Base-by-base conservation (phyloP, 2,329 filamentous ascomycete genomes). In the Xylaria multiplex region DNA sequence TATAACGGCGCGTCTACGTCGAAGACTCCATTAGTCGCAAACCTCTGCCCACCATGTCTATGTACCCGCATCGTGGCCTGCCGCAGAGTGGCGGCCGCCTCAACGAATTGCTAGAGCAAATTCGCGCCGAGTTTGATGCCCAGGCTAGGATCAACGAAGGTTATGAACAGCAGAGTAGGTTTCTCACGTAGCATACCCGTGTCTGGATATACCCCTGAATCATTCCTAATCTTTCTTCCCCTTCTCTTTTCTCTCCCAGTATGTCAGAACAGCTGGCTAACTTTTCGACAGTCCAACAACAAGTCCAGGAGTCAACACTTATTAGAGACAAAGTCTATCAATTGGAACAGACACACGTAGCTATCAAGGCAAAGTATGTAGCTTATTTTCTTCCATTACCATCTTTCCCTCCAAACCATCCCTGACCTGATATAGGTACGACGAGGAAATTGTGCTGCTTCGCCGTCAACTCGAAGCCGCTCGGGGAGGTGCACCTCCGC, bases 281-380 rank as follows among this genome's bases (percentile, higher is more conserved):
- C 71, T 65, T 65, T 66, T 62, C 63, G 74, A 72, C 79, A 97
- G 96, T 98, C 77, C 90, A 92, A 65, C 88, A 90, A 56, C 96
- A 99, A 79, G 91, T 97, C 70, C 91, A 95, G 76, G 96, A 99
- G 81, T 96, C 98, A 86, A 93, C 97, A 78, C 87, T 97, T 76
- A 93, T 99, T 56, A 87, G 94, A 69, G 91, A 94, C 77, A 97
- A 97, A 81, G 93, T 99, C 66, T 97, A 93, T 76, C 88, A 92
- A 73, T 89, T 99, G 79, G 96, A 99, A 79, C 93, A 96, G 78
- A 88, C 90, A 55, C 96, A 98, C 76, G 86, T 95, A 74, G 88
- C 88, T 59, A 89, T 97, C 76, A 98, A 98, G 84, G 86, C 90
- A 80, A 97, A 97, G 95, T 98, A 84, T 78, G 90, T n/a, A 22